phyloP scores from a whole-genome alignment of 169 alveolate genomes.

The Plasmodium coatneyi region DNA sequence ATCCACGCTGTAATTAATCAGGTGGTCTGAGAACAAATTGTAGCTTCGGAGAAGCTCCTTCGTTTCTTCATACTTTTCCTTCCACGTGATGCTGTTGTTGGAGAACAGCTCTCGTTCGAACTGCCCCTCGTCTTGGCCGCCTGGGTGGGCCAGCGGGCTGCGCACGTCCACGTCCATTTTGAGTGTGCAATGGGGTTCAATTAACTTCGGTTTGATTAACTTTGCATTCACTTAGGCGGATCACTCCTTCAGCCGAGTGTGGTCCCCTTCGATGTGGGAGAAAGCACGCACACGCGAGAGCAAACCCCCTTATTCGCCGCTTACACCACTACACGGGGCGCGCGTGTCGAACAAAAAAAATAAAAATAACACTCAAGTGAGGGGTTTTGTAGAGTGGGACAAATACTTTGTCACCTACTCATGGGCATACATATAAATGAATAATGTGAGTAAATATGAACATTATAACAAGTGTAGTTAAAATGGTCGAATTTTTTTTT shows the following conservation, averaged over 20 bases:
- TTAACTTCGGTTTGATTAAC: background rate
- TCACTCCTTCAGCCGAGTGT: background rate
- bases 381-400: background rate
- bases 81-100: conserved; percentile 57
- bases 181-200: background rate
- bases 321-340: background rate
- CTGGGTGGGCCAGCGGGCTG: background rate
- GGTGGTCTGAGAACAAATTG: conserved; percentile 62
- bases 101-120: conserved; percentile 28
- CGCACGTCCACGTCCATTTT: background rate
- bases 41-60: conserved; percentile 38
- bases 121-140: background rate
- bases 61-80: conserved; percentile 46
- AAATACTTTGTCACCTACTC: background rate
- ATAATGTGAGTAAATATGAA: background rate
- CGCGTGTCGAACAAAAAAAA: background rate
- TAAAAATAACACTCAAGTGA: background rate
- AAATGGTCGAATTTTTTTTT: background rate
- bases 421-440: background rate
- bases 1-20: conserved; percentile 79
- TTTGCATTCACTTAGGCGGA: background rate
- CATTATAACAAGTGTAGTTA: background rate
- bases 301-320: background rate
- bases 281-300: background rate
- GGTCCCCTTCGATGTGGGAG: background rate